A percentile compares a stretch with the other conserved stretches of the same genome.
Conservation (phyloP, 805 yeast genomes). For the Monosporozyma yasuniensis region DNA sequence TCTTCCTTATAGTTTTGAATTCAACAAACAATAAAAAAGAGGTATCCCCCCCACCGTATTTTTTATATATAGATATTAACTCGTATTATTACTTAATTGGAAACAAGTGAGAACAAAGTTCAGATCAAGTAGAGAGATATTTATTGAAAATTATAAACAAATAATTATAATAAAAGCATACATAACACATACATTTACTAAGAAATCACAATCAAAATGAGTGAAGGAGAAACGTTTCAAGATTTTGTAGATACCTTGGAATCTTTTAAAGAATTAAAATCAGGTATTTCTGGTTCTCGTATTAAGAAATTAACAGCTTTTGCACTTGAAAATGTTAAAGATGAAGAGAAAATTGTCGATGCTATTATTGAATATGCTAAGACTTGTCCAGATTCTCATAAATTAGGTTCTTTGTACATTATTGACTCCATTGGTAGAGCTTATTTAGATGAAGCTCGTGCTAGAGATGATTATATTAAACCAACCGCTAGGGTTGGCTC, state of each 20-base stretch:
- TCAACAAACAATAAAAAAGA: background rate
- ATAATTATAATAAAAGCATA: too few species aligned
- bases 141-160: background rate
- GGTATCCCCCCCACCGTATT: background rate
- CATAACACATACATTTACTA: background rate
- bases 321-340: slow-evolving; percentile 58
- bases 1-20: background rate
- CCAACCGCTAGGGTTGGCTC: slow-evolving; percentile 58
- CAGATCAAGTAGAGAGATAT: background rate
- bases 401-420: slow-evolving; percentile 83
- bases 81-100: background rate
- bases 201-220: slow-evolving; percentile 3
- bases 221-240: slow-evolving; percentile 21
- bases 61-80: background rate
- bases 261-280: slow-evolving; percentile 45
- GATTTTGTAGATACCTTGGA: slow-evolving; percentile 35
- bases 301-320: slow-evolving; percentile 76
- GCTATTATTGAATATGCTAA: slow-evolving; percentile 42
- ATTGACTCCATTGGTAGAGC: slow-evolving; percentile 89
- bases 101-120: background rate
- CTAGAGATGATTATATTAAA: slow-evolving; percentile 40
- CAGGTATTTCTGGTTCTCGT: slow-evolving; percentile 94
- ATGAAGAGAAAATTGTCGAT: slow-evolving; percentile 22
- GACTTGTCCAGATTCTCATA: slow-evolving; percentile 68
- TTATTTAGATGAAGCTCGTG: slow-evolving; percentile 64